Evolutionary conservation across 2,329 filamentous ascomycete species (phyloP), one percentile per base, ranked within the genome.

Genomic region (Botrytis pseudocinerea): DNA sequence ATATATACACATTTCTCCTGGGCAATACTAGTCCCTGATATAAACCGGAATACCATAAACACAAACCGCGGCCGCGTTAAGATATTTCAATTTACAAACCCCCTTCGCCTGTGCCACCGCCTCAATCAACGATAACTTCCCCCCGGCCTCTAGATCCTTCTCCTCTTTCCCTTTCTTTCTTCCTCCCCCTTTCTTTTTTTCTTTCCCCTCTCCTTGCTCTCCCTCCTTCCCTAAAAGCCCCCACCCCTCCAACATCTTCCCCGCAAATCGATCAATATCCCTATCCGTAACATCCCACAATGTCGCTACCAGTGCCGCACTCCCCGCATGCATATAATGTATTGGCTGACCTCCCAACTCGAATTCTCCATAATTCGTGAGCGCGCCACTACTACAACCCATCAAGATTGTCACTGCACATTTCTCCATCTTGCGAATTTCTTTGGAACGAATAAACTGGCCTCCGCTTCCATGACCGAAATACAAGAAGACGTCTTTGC

Each of bases 241-340:
- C 35, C 35, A 35, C 78, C 92, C 87, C 80, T 96, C 92, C 81
- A 97, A 92, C 4, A 92, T 85, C 40, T 88, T 86, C 48, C 91
- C 90, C 0, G 95, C 93, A 82, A 97, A 97, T 28, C 95, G 92
- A 84, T 99, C 97, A 81, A 98, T 97, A 82, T 99, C 96, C 79
- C 93, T 93, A 81, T 99, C 96, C 16, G 96, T 99, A 68, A 99
- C 96, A 82, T 99, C 96, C 96, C 96, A 99, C 54, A 99, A 85
- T 25, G 95, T 98, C 63, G 94, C 96, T 2, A 98, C 90, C 16
- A 98, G 89, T 0, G 95, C 94, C 5, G 94, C 94, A 77, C 88
- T 90, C 1, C 94, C 95, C 0, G 94, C 95, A 77, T 95, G 90
- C 83, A 99, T 90, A 83, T 98, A 98, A 78, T 95, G 94, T 84